A percentile compares a stretch with the other conserved stretches of the same genome.
phyloP scores from a whole-genome alignment of 108 stramenopile species.

The Nitzschia inconspicua region DNA sequence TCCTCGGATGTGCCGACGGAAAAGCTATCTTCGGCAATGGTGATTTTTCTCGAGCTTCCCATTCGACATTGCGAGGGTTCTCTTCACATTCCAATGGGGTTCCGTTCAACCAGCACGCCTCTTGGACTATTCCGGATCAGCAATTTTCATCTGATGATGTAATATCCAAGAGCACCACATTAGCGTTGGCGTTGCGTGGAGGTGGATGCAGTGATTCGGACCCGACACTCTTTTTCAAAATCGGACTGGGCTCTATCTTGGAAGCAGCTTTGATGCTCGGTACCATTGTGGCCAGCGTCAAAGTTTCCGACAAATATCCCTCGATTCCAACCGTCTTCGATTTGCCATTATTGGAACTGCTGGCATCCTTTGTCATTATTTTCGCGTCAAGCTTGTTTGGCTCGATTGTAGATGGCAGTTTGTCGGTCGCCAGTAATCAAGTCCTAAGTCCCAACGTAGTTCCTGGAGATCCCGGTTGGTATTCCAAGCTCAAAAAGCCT shows the following conservation, averaged over 20 bases:
- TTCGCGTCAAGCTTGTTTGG: constrained; percentile 43
- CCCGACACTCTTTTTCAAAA: constrained; percentile 14
- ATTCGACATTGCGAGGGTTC: no score
- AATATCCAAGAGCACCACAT: no score
- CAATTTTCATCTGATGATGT: no score
- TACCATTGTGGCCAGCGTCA: not conserved
- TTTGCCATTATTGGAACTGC: constrained; percentile 9
- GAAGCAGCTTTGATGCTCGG: constrained; percentile 16
- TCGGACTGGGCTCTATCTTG: not conserved
- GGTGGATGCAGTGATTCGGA: constrained; percentile 8
- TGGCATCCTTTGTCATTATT: constrained; percentile 21
- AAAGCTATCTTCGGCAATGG: no score
- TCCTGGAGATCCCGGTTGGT: constrained; percentile 57
- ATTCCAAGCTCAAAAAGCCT: constrained; percentile 46
- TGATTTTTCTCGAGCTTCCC: no score
- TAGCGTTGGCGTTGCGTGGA: no score
- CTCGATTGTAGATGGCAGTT: constrained; percentile 33
- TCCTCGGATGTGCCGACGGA: no score
- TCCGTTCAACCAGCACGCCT: no score
- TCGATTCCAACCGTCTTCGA: not conserved
- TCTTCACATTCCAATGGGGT: no score
- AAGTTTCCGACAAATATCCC: not conserved
- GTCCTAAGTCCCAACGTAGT: constrained; percentile 36
- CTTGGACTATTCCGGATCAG: no score
- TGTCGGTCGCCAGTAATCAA: constrained; percentile 53